Evolutionary conservation across 2,329 filamentous ascomycete species (phyloP).

Genomic region (Emergomyces pasteurianus): DNA sequence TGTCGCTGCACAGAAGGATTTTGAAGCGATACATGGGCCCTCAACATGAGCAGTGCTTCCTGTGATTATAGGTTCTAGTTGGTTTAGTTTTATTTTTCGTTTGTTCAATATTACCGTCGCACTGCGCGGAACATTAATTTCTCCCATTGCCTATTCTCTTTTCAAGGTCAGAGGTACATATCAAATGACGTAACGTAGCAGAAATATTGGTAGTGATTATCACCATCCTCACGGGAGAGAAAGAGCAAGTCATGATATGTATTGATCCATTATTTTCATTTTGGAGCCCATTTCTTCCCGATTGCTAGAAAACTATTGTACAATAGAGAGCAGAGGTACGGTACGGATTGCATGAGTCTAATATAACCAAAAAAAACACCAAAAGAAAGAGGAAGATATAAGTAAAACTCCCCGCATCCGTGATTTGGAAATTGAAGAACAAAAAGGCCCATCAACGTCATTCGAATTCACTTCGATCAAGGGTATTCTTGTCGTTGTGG

Average conservation of each 20-base stretch:
- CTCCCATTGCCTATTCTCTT: neutral
- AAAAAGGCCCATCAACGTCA: neutral
- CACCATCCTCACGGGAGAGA: neutral
- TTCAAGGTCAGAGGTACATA: neutral
- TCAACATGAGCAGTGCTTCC: conserved; percentile 7
- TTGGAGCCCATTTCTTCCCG: neutral
- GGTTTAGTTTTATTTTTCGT: neutral
- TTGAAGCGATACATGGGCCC: conserved; percentile 41
- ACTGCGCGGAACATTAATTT: neutral
- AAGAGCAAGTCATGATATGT: conserved; percentile 3
- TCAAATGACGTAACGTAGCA: neutral
- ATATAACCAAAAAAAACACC: neutral
- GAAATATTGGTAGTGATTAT: neutral
- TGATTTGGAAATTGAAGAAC: neutral
- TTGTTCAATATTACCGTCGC: neutral
- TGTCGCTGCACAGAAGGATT: conserved; percentile 47
- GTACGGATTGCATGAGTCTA: neutral
- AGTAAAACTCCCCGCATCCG: neutral
- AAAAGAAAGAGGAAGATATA: neutral
- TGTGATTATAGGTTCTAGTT: conserved; percentile 9
- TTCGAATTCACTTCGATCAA: neutral
- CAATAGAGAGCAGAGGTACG: neutral
- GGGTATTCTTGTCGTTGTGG: too few species aligned
- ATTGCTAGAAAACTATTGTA: neutral
- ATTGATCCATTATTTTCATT: neutral